Conservation (phyloP, 306 rosid species). For the Lathyrus aphaca region DNA sequence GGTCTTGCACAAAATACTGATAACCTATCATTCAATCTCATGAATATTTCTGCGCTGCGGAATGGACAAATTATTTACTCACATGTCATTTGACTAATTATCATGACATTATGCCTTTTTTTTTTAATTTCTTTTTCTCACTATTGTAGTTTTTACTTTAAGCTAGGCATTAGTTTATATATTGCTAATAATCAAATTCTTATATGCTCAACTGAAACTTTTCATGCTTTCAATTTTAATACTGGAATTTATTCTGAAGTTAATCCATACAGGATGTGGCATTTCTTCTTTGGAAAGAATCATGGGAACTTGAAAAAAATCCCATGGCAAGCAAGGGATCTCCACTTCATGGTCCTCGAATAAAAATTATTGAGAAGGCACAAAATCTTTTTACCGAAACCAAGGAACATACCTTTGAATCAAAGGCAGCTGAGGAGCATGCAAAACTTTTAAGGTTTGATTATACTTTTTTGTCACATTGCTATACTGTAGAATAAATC, state of each 20-base stretch:
- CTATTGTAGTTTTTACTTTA: not conserved
- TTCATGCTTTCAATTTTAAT: slow-evolving; percentile 29
- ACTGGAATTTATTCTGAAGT: slow-evolving; percentile 32
- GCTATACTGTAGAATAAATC: slow-evolving; percentile 11
- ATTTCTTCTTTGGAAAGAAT: slow-evolving; percentile 94
- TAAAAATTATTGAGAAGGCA: slow-evolving; percentile 80
- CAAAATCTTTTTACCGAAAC: slow-evolving; percentile 80
- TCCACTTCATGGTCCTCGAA: slow-evolving; percentile 94
- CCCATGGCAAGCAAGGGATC: slow-evolving; percentile 98
- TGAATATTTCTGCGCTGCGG: not conserved
- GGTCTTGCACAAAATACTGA: slow-evolving; percentile 12
- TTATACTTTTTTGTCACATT: slow-evolving; percentile 27
- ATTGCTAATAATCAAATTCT: slow-evolving; percentile 25
- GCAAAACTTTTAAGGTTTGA: slow-evolving; percentile 81
- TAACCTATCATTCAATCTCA: slow-evolving; percentile 13
- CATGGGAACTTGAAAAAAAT: slow-evolving; percentile 86
- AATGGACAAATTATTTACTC: slow-evolving; percentile 28
- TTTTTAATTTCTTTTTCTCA: not conserved
- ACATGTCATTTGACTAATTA: slow-evolving; percentile 2
- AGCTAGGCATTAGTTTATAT: not conserved
- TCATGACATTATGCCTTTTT: not conserved
- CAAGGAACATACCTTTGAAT: slow-evolving; percentile 85
- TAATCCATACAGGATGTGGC: slow-evolving; percentile 79
- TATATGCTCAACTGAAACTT: slow-evolving; percentile 13
- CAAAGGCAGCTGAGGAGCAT: slow-evolving; percentile 98